Evolutionary conservation across 2,329 filamentous ascomycete species (phyloP).

Genomic region (Colletotrichum limetticola): DNA sequence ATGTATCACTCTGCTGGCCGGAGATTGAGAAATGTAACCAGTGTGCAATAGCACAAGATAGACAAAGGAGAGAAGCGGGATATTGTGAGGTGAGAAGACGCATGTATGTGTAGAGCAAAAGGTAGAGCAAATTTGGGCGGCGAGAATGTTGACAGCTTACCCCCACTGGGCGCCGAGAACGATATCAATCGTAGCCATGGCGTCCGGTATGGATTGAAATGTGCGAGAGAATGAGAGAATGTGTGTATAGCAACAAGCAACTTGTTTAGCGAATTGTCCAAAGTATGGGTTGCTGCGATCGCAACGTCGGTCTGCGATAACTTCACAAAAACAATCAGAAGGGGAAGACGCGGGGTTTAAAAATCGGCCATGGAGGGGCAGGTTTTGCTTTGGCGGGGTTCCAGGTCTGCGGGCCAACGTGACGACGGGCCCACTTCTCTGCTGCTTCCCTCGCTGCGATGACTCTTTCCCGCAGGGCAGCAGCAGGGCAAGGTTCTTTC

Average conservation of each 20-base stretch:
- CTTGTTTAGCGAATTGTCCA: constrained; percentile 17
- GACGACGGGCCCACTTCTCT: not conserved
- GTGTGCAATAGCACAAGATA: not conserved
- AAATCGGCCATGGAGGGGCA: constrained; percentile 35
- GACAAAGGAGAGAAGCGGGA: not conserved
- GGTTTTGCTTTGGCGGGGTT: constrained; percentile 34
- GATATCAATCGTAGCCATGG: constrained; percentile 42
- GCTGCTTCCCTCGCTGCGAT: not conserved
- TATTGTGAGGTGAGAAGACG: not conserved
- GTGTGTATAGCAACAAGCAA: constrained; percentile 26
- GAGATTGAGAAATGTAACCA: not conserved
- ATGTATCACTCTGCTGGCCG: constrained; percentile 10
- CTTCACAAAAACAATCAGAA: constrained; percentile 33
- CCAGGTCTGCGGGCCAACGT: constrained; percentile 4
- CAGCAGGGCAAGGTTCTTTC: not conserved
- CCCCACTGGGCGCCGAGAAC: constrained; percentile 52
- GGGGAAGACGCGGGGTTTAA: constrained; percentile 34
- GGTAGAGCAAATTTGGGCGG: constrained; percentile 31
- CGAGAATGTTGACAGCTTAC: constrained; percentile 41
- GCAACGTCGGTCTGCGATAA: constrained; percentile 36
- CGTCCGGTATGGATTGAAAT: not conserved
- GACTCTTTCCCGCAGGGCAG: not conserved
- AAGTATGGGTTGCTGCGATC: constrained; percentile 35
- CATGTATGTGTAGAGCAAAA: constrained; percentile 22
- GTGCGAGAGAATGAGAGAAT: not conserved